phyloP scores from a whole-genome alignment of 2,329 filamentous ascomycete genomes.

The Colletotrichum viniferum region DNA sequence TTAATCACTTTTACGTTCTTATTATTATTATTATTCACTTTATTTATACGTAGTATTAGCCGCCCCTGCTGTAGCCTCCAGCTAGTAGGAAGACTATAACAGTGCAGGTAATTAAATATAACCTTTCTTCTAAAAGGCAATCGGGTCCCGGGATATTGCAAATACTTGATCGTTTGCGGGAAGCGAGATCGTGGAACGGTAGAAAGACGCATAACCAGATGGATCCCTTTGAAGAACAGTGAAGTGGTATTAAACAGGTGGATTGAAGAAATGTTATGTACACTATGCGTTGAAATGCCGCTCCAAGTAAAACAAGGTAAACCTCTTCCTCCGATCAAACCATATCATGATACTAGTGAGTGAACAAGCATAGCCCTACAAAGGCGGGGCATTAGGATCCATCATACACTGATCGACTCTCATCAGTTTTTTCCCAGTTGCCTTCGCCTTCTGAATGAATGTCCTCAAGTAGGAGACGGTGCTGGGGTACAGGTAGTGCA shows the following conservation, averaged over 20 bases:
- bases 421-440: slow-evolving; percentile 62
- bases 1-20: too few species aligned
- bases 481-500: slow-evolving; percentile 70
- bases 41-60: too few species aligned
- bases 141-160: background rate
- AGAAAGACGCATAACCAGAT: background rate
- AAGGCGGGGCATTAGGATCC: slow-evolving; percentile 36
- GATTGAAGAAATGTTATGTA: background rate
- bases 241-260: background rate
- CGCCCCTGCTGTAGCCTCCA: too few species aligned
- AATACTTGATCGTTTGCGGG: background rate
- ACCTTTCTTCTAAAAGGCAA: too few species aligned
- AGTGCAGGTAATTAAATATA: too few species aligned
- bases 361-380: slow-evolving; percentile 15
- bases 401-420: slow-evolving; percentile 40
- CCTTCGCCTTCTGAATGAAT: slow-evolving; percentile 69
- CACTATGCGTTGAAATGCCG: background rate
- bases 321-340: background rate
- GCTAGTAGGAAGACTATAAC: too few species aligned
- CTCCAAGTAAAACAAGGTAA: background rate
- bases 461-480: slow-evolving; percentile 69
- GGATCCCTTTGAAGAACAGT: background rate
- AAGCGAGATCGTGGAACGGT: background rate
- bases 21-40: too few species aligned
- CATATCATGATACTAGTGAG: background rate